Percentiles rank a stretch among this genome's conserved stretches.
Evolutionary conservation across 73 alveolate genomes (phyloP).

Genomic region (Durusdinium trenchii): DNA sequence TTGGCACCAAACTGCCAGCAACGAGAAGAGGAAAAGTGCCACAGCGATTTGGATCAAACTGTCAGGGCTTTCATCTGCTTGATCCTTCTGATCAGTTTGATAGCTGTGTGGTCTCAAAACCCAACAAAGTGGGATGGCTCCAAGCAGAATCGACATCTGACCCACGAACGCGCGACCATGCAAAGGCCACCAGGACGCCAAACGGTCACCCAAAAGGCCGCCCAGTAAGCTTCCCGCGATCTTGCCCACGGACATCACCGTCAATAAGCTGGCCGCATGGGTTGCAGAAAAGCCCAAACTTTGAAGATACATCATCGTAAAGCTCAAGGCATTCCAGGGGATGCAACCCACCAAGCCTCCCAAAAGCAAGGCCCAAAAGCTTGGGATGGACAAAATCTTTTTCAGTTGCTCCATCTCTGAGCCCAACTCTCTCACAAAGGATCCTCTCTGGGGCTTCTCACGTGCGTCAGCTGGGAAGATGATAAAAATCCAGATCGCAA

Average conservation of each 20-base stretch:
- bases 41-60: neutral
- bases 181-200: conserved; percentile 54
- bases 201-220: conserved; percentile 55
- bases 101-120: too few relatives aligned
- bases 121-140: conserved; percentile 35
- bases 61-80: too few relatives aligned
- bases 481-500: neutral
- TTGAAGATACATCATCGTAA: conserved; percentile 77
- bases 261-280: conserved; percentile 43
- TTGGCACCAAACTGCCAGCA: conserved; percentile 81
- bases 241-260: conserved; percentile 80
- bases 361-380: conserved; percentile 62
- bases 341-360: conserved; percentile 78
- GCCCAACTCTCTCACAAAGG: neutral
- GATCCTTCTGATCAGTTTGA: too few relatives aligned
- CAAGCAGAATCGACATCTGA: conserved; percentile 44
- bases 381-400: conserved; percentile 71
- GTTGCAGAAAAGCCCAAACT: conserved; percentile 62
- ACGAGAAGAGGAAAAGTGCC: conserved; percentile 30
- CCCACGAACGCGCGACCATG: conserved; percentile 90
- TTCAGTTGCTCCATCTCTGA: conserved; percentile 68
- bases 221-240: conserved; percentile 69
- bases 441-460: neutral
- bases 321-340: conserved; percentile 83
- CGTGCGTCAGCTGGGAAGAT: conserved; percentile 16